Evolutionary conservation across 176 grass and related monocot species (phyloP).

Genomic region (Rhipidocladum racemiflorum): DNA sequence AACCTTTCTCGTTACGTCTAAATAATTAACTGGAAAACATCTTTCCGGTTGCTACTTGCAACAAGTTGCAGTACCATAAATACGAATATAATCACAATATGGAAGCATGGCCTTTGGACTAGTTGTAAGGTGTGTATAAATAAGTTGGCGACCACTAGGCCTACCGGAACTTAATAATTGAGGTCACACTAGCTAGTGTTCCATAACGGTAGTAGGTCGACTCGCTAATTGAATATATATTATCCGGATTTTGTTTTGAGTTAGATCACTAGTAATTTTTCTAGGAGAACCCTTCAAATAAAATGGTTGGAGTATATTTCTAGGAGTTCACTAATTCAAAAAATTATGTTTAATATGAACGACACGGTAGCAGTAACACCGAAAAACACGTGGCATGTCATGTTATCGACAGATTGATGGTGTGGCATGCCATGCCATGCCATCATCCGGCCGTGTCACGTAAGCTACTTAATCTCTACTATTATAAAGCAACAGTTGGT

Average conservation of each 20-base stretch:
- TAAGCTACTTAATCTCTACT: no score
- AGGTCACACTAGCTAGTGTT: neutral
- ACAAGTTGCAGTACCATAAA: neutral
- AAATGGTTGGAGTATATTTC: neutral
- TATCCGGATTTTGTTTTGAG: neutral
- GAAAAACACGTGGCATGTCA: neutral
- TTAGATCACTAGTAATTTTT: neutral
- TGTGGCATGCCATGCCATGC: neutral
- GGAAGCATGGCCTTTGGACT: conserved; percentile 8
- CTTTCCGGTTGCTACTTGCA: conserved; percentile 23
- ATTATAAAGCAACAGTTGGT: no score
- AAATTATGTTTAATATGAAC: neutral
- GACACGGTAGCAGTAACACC: neutral
- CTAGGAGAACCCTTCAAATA: neutral
- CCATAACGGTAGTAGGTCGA: conserved; percentile 34
- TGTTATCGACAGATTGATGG: neutral
- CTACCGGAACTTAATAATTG: conserved; percentile 13
- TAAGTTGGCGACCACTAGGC: conserved; percentile 24
- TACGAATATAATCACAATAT: neutral
- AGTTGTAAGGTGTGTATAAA: conserved; percentile 15
- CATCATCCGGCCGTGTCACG: neutral
- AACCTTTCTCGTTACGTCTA: conserved; percentile 18
- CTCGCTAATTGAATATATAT: conserved; percentile 8
- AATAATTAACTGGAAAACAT: neutral
- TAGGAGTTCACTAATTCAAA: neutral